A percentile compares a stretch with the other conserved stretches of the same genome.
These are phyloP conservation scores for Ophiostoma perfectum DNA, from an alignment of 2,329 filamentous ascomycete species.

Conservation along the genomic window DNA sequence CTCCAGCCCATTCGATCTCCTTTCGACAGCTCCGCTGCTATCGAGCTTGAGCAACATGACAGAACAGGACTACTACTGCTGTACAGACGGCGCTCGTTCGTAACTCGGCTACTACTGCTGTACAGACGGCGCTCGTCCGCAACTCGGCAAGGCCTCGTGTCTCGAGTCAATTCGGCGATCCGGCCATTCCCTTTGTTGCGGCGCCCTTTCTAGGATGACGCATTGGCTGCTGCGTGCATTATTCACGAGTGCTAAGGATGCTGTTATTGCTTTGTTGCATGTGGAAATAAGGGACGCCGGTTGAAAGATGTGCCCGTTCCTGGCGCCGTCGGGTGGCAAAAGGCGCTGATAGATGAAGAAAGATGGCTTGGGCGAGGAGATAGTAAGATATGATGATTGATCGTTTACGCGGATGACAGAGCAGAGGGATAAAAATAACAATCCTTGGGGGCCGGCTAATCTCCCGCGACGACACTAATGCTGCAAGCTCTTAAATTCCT, in stretches of 20 bases:
- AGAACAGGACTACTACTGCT: neutral
- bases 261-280: neutral
- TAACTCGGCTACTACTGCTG: neutral
- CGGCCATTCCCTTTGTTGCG: neutral
- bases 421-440: neutral
- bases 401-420: neutral
- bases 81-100: neutral
- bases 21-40: no score
- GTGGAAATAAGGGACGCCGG: constrained; percentile 4
- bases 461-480: constrained; percentile 12
- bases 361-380: neutral
- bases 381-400: neutral
- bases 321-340: constrained; percentile 10
- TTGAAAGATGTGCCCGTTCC: constrained; percentile 11
- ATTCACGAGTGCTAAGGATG: neutral
- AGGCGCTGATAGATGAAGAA: neutral
- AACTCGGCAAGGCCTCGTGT: neutral
- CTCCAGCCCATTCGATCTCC: no score
- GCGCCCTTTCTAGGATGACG: neutral
- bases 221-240: neutral
- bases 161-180: neutral
- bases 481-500: constrained; percentile 16
- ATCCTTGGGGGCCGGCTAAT: neutral
- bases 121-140: neutral
- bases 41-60: neutral